Conservation (phyloP, 768 basidiomycete species). For the Podaxis carcinomalis region DNA sequence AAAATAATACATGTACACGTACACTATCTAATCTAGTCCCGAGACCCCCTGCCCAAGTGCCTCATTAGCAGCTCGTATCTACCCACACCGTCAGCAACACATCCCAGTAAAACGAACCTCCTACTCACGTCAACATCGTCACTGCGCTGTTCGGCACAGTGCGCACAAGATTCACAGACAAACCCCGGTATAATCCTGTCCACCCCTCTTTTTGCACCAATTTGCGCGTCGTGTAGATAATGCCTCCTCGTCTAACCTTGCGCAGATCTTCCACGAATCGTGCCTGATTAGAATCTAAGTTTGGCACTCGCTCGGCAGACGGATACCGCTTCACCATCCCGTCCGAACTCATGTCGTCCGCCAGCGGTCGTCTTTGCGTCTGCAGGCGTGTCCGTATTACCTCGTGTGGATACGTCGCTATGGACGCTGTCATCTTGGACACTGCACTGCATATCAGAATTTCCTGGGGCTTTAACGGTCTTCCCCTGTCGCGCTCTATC, state of each 20-base stretch:
- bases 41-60: slow-evolving; percentile 35
- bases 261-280: slow-evolving; percentile 10
- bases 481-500: slow-evolving; percentile 41
- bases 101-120: background rate
- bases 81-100: background rate
- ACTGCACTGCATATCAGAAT: slow-evolving; percentile 90
- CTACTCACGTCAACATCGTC: slow-evolving; percentile 86
- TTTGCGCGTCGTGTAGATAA: slow-evolving; percentile 66
- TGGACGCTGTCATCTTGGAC: slow-evolving; percentile 93
- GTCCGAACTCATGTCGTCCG: slow-evolving; percentile 53
- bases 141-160: slow-evolving; percentile 97
- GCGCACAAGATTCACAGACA: slow-evolving; percentile 90
- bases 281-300: slow-evolving; percentile 9
- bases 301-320: slow-evolving; percentile 3
- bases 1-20: slow-evolving; percentile 3
- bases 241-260: slow-evolving; percentile 42
- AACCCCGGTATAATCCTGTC: slow-evolving; percentile 85
- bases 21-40: background rate
- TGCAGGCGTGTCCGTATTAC: slow-evolving; percentile 98
- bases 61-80: slow-evolving; percentile 56
- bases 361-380: slow-evolving; percentile 68
- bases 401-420: slow-evolving; percentile 97
- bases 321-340: slow-evolving; percentile 55
- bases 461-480: slow-evolving; percentile 50
- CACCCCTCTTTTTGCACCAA: slow-evolving; percentile 83